These are phyloP conservation scores for Trypanosomatidae sp. DNA, from an alignment of 208 protist genomes.

Conservation along the genomic window DNA sequence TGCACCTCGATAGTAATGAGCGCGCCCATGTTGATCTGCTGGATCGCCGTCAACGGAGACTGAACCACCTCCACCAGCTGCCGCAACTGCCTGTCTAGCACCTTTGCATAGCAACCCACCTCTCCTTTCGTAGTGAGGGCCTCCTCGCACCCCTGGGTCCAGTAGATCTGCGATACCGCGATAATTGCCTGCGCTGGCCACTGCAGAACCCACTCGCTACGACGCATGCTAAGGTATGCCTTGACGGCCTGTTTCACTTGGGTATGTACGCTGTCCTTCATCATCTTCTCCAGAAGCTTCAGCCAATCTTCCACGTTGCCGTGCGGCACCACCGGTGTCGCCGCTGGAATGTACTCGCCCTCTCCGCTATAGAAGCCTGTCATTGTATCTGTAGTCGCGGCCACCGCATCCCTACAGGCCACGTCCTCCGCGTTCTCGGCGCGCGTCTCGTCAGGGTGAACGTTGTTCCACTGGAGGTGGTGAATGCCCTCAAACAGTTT, in stretches of 20 bases:
- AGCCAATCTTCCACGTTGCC: constrained; percentile 98
- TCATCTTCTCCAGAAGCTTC: constrained; percentile 92
- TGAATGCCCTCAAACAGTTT: constrained; percentile 97
- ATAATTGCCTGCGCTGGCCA: constrained; percentile 95
- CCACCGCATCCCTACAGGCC: background rate
- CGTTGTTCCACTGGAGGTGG: constrained; percentile 75
- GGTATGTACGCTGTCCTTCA: constrained; percentile 89
- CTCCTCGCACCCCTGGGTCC: constrained; percentile 95
- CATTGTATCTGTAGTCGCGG: constrained; percentile 54
- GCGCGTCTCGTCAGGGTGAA: background rate
- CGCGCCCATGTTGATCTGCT: constrained; percentile 94
- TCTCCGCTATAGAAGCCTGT: constrained; percentile 93
- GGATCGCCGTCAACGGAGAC: constrained; percentile 76
- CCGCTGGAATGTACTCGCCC: constrained; percentile 92
- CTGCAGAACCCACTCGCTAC: constrained; percentile 88
- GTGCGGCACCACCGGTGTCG: constrained; percentile 82
- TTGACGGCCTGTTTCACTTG: constrained; percentile 68
- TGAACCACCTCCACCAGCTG: constrained; percentile 93
- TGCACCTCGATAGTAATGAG: constrained; percentile 98
- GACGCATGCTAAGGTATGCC: constrained; percentile 63
- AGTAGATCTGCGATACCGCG: constrained; percentile 92
- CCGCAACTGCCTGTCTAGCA: constrained; percentile 79
- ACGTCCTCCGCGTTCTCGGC: background rate
- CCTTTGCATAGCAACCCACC: constrained; percentile 60
- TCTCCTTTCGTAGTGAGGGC: constrained; percentile 65